Evolutionary conservation across 257 asterid species (phyloP).

Genomic region (Penstemon newberryi): DNA sequence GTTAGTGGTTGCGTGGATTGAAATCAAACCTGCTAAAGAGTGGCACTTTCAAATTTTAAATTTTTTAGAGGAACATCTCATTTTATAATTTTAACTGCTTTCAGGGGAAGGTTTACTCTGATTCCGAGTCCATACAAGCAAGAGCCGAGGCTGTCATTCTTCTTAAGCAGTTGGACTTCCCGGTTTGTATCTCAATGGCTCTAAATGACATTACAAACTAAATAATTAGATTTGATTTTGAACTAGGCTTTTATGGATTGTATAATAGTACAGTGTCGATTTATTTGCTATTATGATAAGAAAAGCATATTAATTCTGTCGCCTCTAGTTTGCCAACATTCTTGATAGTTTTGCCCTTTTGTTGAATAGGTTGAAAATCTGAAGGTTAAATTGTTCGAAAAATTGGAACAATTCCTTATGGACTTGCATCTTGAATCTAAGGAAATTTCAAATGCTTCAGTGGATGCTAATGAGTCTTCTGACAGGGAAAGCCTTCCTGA

Average conservation of each 20-base stretch:
- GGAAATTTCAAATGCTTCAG: too few species aligned
- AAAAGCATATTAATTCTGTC: slow-evolving; percentile 9
- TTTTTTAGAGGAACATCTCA: not conserved
- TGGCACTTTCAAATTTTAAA: not conserved
- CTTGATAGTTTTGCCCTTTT: slow-evolving; percentile 23
- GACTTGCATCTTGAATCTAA: slow-evolving; percentile 62
- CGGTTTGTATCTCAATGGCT: slow-evolving; percentile 50
- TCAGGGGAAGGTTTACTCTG: slow-evolving; percentile 94
- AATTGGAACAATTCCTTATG: slow-evolving; percentile 87
- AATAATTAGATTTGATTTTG: not conserved
- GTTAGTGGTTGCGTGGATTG: slow-evolving; percentile 13
- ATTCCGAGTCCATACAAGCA: slow-evolving; percentile 95
- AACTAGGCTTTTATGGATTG: not conserved
- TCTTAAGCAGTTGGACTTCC: slow-evolving; percentile 93
- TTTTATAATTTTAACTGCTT: slow-evolving; percentile 15
- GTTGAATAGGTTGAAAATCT: slow-evolving; percentile 78
- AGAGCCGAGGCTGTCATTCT: slow-evolving; percentile 99
- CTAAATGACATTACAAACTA: not conserved
- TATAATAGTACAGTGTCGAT: too few species aligned
- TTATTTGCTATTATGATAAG: not conserved
- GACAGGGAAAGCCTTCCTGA: slow-evolving; percentile 45
- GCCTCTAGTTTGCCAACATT: slow-evolving; percentile 16
- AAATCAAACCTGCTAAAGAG: not conserved
- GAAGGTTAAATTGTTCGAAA: slow-evolving; percentile 87
- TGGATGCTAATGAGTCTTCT: slow-evolving; percentile 26